These are phyloP conservation scores for Phytophthora chlamydospora DNA, from an alignment of 352 stramenopile genomes.

Conservation along the genomic window DNA sequence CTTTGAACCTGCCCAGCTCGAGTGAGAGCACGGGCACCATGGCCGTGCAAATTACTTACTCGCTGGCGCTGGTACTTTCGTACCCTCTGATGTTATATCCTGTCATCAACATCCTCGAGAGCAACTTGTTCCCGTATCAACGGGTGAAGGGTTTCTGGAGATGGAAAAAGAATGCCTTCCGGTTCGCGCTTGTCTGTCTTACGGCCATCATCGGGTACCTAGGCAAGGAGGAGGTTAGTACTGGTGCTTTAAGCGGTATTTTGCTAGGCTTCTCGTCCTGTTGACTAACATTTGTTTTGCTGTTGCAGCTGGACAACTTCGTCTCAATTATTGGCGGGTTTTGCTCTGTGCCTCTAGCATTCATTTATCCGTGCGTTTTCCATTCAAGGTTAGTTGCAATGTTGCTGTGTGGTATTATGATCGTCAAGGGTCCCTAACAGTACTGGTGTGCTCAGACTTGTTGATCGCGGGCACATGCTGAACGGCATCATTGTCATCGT, in stretches of 20 bases:
- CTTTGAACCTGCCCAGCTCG: conserved; percentile 56
- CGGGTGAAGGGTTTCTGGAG: conserved; percentile 58
- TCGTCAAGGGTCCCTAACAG: background rate
- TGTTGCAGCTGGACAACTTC: conserved; percentile 59
- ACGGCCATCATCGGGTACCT: conserved; percentile 65
- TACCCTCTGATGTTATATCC: conserved; percentile 76
- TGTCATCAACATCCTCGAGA: conserved; percentile 67
- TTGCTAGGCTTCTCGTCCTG: background rate
- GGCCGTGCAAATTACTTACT: conserved; percentile 65
- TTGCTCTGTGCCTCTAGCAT: conserved; percentile 69
- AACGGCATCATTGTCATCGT: conserved; percentile 48
- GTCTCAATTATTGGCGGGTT: conserved; percentile 71
- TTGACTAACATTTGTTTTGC: conserved; percentile 5
- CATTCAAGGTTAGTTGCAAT: conserved; percentile 41
- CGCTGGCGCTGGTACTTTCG: conserved; percentile 61
- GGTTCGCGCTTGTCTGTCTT: conserved; percentile 61
- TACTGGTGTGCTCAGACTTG: conserved; percentile 33
- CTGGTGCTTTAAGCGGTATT: background rate
- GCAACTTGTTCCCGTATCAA: conserved; percentile 48
- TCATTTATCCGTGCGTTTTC: conserved; percentile 75
- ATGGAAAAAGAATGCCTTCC: conserved; percentile 68
- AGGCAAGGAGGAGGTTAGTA: conserved; percentile 50
- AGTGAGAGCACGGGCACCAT: conserved; percentile 54
- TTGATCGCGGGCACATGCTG: conserved; percentile 43
- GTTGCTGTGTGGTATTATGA: background rate